phyloP scores from a whole-genome alignment of 2,329 filamentous ascomycete species.

The Acephala macrosclerotiorum region DNA sequence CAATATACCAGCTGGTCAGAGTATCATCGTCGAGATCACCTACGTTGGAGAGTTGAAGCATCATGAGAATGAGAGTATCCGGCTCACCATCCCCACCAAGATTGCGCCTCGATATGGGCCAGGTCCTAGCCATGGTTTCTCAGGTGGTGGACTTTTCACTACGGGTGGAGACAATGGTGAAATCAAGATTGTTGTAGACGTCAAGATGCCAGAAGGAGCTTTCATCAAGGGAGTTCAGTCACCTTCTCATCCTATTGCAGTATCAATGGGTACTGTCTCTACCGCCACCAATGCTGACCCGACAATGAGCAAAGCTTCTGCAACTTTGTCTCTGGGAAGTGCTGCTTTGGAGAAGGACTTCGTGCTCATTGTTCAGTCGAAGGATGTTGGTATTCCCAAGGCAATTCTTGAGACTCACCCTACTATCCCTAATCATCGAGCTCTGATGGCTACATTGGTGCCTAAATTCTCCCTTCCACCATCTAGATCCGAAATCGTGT shows the following conservation, averaged over 20 bases:
- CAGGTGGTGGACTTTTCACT: not conserved
- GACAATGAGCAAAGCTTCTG: constrained; percentile 66
- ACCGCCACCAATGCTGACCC: constrained; percentile 53
- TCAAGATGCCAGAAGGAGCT: constrained; percentile 62
- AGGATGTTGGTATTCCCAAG: constrained; percentile 64
- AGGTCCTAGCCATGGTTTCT: constrained; percentile 36
- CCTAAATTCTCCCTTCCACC: constrained; percentile 71
- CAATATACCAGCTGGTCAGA: constrained; percentile 67
- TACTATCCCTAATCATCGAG: constrained; percentile 64
- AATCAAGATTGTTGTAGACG: constrained; percentile 60
- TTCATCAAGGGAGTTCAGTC: constrained; percentile 69
- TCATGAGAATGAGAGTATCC: constrained; percentile 71
- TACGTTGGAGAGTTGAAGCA: constrained; percentile 78
- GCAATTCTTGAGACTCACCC: constrained; percentile 74
- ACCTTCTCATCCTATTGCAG: constrained; percentile 71
- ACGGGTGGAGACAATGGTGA: constrained; percentile 20
- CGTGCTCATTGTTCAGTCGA: constrained; percentile 68
- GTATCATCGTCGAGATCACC: constrained; percentile 65
- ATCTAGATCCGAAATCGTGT: constrained; percentile 68
- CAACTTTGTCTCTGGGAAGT: constrained; percentile 60
- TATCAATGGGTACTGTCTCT: constrained; percentile 68
- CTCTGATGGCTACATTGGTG: constrained; percentile 75
- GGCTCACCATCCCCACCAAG: constrained; percentile 72
- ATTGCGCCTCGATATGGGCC: constrained; percentile 73
- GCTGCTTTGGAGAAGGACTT: constrained; percentile 70